phyloP scores from a whole-genome alignment of 164 flowering plant genomes.

The Aristolochia fimbriata region DNA sequence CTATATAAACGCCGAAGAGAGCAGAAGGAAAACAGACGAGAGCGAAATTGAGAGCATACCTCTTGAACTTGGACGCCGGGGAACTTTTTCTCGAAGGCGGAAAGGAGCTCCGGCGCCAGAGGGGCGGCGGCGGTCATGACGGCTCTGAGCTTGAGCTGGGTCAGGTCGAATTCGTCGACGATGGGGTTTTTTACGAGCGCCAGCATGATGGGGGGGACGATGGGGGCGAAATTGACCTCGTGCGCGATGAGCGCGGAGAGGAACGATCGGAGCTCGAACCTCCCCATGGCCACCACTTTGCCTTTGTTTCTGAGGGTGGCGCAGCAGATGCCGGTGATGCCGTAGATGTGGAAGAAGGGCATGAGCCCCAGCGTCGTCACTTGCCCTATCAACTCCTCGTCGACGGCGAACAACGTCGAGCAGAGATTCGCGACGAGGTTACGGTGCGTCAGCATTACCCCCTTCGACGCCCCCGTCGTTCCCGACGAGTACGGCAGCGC shows the following conservation, averaged over 20 bases:
- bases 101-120: conserved; percentile 74
- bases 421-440: conserved; percentile 86
- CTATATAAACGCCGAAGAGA: too few relatives aligned
- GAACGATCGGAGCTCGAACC: conserved; percentile 67
- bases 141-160: conserved; percentile 58
- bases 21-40: too few relatives aligned
- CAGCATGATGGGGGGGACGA: conserved; percentile 89
- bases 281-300: conserved; percentile 79
- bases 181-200: conserved; percentile 74
- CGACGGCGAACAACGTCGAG: conserved; percentile 73
- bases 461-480: conserved; percentile 88
- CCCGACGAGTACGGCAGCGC: conserved; percentile 99
- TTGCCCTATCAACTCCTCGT: conserved; percentile 60
- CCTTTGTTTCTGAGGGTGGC: conserved; percentile 83
- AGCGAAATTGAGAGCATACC: conserved; percentile 22
- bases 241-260: conserved; percentile 58
- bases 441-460: conserved; percentile 86
- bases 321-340: conserved; percentile 80
- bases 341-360: conserved; percentile 95
- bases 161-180: conserved; percentile 74
- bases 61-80: conserved; percentile 87
- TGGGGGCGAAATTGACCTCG: conserved; percentile 78
- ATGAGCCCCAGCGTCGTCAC: conserved; percentile 77
- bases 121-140: conserved; percentile 94
- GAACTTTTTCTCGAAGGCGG: conserved; percentile 69